A percentile compares a stretch with the other conserved stretches of the same genome.
Conservation (phyloP, 2,329 filamentous ascomycete species). For the Diplodia scrobiculata region DNA sequence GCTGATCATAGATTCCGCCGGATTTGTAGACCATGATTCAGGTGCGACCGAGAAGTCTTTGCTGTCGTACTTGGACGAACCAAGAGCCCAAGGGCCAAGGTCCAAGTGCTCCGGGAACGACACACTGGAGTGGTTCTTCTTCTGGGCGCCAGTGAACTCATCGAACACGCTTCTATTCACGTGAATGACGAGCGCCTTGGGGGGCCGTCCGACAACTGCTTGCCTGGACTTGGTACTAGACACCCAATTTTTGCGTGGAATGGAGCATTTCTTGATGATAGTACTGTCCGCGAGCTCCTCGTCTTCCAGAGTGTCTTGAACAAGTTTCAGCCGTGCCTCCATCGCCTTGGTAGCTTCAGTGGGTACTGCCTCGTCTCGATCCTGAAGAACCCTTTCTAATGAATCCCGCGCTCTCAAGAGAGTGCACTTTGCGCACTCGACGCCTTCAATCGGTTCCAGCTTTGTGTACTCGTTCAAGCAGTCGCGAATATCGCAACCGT, state of each 20-base stretch:
- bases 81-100: constrained; percentile 81
- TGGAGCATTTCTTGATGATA: constrained; percentile 50
- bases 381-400: constrained; percentile 49
- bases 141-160: constrained; percentile 73
- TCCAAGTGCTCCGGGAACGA: constrained; percentile 74
- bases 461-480: constrained; percentile 82
- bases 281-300: constrained; percentile 71
- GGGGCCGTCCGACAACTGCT: constrained; percentile 78
- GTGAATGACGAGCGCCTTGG: constrained; percentile 79
- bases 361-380: constrained; percentile 18
- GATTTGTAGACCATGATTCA: constrained; percentile 72
- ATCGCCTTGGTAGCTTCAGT: constrained; percentile 18
- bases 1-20: constrained; percentile 72
- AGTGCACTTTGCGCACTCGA: constrained; percentile 90
- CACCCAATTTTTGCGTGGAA: constrained; percentile 65
- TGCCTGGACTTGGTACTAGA: constrained; percentile 86
- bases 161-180: constrained; percentile 92
- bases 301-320: constrained; percentile 72
- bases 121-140: constrained; percentile 81
- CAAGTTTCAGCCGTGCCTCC: constrained; percentile 60
- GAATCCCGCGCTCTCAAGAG: constrained; percentile 60
- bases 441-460: constrained; percentile 81
- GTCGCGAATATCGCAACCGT: constrained; percentile 73
- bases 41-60: constrained; percentile 41
- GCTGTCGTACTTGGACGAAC: constrained; percentile 51